These are phyloP conservation scores for Loxodes magnus DNA, from an alignment of 73 alveolate species.

Conservation along the genomic window DNA sequence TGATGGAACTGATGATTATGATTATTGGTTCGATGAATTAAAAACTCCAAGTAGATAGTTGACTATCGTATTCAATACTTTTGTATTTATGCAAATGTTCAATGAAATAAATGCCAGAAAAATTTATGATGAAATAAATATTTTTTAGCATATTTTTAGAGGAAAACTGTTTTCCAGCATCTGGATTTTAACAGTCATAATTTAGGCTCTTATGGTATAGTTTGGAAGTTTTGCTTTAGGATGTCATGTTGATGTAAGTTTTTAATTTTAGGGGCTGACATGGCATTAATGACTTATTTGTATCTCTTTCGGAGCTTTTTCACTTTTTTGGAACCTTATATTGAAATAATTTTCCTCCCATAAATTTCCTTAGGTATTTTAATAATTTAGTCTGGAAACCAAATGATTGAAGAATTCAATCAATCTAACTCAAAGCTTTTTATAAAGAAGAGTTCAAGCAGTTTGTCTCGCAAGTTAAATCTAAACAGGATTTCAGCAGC, in stretches of 20 bases:
- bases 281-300: slow-evolving; percentile 64
- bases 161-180: slow-evolving; percentile 47
- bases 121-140: slow-evolving; percentile 71
- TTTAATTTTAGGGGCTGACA: too few species aligned
- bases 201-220: slow-evolving; percentile 45
- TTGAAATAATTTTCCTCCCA: slow-evolving; percentile 8
- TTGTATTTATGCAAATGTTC: slow-evolving; percentile 72
- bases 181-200: slow-evolving; percentile 35
- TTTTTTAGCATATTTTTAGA: slow-evolving; percentile 49
- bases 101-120: slow-evolving; percentile 74
- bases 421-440: too few species aligned
- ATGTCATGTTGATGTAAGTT: slow-evolving; percentile 48
- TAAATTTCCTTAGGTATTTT: too few species aligned
- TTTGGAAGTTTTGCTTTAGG: slow-evolving; percentile 54
- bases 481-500: too few species aligned
- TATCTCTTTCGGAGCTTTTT: slow-evolving; percentile 46
- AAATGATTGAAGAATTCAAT: too few species aligned
- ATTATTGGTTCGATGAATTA: background rate
- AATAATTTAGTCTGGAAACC: too few species aligned
- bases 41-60: slow-evolving; percentile 37
- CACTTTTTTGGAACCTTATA: slow-evolving; percentile 21
- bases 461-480: too few species aligned
- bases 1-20: slow-evolving; percentile 10
- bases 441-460: too few species aligned
- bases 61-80: slow-evolving; percentile 72